Base-by-base conservation (phyloP, 208 protist species). In the Trypanosoma caninum region DNA sequence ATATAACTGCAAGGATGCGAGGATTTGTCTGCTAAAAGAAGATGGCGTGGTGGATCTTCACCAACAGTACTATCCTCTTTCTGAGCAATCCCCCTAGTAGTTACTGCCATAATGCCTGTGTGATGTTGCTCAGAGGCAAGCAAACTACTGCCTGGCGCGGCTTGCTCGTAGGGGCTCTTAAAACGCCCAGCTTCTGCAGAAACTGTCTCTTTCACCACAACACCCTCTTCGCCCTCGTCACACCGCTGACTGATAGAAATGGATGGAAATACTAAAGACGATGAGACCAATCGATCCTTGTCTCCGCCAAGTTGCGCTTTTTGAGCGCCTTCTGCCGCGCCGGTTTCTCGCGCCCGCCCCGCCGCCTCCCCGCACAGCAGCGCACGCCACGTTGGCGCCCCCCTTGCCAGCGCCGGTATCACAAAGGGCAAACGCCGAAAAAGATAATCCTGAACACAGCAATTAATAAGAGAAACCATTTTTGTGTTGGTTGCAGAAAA, bases 401-500 rank as follows among this genome's bases (percentile, higher is more conserved):
- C 37, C 28, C 74, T 52, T 40, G 75, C 76, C 22, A 74, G 42
- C 0, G 28, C 41, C 0, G 85, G 73, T n/a, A 69, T 47, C 35
- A 84, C 72, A 11, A 73, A 74, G 10, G 85, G 82, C 10, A 71
- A 59, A 25, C 68, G 47, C 6, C 72, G 65, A 30, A 89, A 73
- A 9, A 89, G 54, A 8, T 33, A 46, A 50, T 85, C 74, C 5
- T 81, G 45, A 20, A 87, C 78, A 8, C 75, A 65, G 0, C 73
- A 25, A 38, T 79, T 65, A 11, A 92, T 60, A 31, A 55, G 61
- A 53, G 76, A 67, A 35, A 90, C 48, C n/a, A 77, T 41, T 22
- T 45, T 41, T 27, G 57, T 57, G 44, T 74, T 86, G 22, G 55
- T 74, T 13, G 46, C 55, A 11, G 70, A 33, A 46, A 50, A 38